Evolutionary conservation across 345 rosid genomes (phyloP).

Genomic region (Pistacia vera): DNA sequence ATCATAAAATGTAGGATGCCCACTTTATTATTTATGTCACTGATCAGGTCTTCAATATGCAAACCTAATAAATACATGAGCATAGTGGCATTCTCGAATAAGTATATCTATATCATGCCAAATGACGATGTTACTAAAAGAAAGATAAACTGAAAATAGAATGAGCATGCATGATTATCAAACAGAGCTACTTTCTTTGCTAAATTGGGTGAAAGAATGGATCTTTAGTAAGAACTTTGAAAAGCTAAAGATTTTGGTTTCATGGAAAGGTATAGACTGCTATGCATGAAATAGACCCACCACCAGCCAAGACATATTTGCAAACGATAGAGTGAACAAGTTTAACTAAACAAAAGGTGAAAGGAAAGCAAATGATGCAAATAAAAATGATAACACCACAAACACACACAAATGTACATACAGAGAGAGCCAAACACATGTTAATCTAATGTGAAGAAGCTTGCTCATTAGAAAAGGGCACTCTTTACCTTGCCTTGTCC

Average conservation of each 20-base stretch:
- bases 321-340: no score
- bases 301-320: not conserved
- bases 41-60: not conserved
- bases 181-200: not conserved
- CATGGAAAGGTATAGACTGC: not conserved
- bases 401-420: not conserved
- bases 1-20: no score
- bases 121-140: no score
- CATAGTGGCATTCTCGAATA: not conserved
- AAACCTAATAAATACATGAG: not conserved
- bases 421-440: not conserved
- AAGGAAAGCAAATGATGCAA: not conserved
- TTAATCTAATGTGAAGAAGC: not conserved
- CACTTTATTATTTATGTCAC: no score
- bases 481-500: conserved; percentile 22
- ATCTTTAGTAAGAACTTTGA: not conserved
- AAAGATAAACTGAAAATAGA: not conserved
- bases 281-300: not conserved
- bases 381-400: not conserved
- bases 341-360: no score
- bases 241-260: not conserved
- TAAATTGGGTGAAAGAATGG: not conserved
- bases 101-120: not conserved
- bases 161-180: not conserved
- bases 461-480: not conserved